Base-by-base conservation (phyloP, 2,329 filamentous ascomycete species). In the Ophiostoma angusticollis region DNA sequence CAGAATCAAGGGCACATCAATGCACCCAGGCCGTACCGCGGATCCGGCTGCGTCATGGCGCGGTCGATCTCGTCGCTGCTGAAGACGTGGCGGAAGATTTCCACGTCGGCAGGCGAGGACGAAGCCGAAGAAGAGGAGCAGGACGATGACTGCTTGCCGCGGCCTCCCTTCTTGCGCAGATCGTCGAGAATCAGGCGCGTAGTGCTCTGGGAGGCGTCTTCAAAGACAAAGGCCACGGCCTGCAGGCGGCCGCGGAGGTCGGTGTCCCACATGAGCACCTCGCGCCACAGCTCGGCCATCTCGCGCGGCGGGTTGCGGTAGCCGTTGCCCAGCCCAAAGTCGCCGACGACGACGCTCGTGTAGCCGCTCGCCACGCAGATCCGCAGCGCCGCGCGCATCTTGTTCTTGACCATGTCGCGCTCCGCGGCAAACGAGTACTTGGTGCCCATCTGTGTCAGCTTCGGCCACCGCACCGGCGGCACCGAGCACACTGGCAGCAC, bases 381-480 rank as follows among this genome's bases (percentile, higher is more conserved):
- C 33, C 76, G 70, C 14, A 86, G 68, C 3, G 80, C 76, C 1
- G 74, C 72, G 17, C 75, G 72, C 56, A 86, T 78, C 58, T 85
- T 84, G 50, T 80, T 76, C 50, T 68, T 70, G 59, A 84, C 80
- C 54, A 84, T 67, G 47, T 81, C 74, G 44, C 72, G 72, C 58
- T 86, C 82, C 50, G 78, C 67, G 4, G 67, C 64, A 56, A 87
- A 86, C 0, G 78, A 80, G 58, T 84, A 86, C 46, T 72, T 73
- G 44, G 65, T 65, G n/a, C 75, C 77, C 35, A 67, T 65, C 43
- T 75, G 72, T 49, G 77, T 77, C 28, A 86, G 68, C 57, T 84
- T 85, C 14, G 82, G 82, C 59, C 80, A 74, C 18, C 78, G 72
- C 7, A 79, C 74, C 9, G 82, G 80, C 17, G 78, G 72, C 16